phyloP scores from a whole-genome alignment of 768 basidiomycete genomes.

The Hygrophorus pudorinus region DNA sequence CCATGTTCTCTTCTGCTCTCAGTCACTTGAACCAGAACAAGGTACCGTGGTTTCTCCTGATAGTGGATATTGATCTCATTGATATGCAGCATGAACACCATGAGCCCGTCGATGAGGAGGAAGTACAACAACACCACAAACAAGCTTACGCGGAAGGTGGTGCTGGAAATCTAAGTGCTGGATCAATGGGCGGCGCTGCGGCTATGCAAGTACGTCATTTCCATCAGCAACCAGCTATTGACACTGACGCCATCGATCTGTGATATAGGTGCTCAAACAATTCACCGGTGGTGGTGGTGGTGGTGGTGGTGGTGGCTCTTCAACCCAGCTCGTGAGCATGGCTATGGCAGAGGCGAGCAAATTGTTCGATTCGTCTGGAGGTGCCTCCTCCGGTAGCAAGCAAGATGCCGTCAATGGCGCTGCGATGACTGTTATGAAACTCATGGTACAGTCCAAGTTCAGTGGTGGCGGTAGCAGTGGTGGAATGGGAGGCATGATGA shows the following conservation, averaged over 20 bases:
- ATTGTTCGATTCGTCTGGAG: slow-evolving; percentile 62
- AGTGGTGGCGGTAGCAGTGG: slow-evolving; percentile 48
- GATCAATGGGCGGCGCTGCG: slow-evolving; percentile 65
- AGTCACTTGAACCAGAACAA: slow-evolving; percentile 41
- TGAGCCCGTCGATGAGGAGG: slow-evolving; percentile 57
- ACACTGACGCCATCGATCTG: background rate
- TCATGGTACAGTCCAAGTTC: slow-evolving; percentile 63
- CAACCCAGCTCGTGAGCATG: slow-evolving; percentile 67
- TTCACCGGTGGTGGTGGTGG: slow-evolving; percentile 55
- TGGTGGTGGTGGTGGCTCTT: slow-evolving; percentile 30
- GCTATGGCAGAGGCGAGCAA: slow-evolving; percentile 80
- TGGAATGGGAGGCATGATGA: slow-evolving; percentile 50
- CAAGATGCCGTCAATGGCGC: slow-evolving; percentile 83
- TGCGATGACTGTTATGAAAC: slow-evolving; percentile 78
- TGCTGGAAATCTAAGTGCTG: slow-evolving; percentile 43
- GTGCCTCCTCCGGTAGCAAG: slow-evolving; percentile 55
- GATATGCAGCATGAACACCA: slow-evolving; percentile 36
- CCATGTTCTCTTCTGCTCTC: slow-evolving; percentile 47
- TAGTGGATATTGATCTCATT: slow-evolving; percentile 4
- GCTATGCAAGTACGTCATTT: slow-evolving; percentile 48
- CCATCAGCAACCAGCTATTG: background rate
- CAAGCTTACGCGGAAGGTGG: slow-evolving; percentile 49
- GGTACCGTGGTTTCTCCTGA: slow-evolving; percentile 20
- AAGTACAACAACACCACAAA: slow-evolving; percentile 49
- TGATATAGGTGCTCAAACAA: slow-evolving; percentile 46